phyloP scores from a whole-genome alignment of 2,329 filamentous ascomycete genomes.

The Phaeosphaeria sp. region DNA sequence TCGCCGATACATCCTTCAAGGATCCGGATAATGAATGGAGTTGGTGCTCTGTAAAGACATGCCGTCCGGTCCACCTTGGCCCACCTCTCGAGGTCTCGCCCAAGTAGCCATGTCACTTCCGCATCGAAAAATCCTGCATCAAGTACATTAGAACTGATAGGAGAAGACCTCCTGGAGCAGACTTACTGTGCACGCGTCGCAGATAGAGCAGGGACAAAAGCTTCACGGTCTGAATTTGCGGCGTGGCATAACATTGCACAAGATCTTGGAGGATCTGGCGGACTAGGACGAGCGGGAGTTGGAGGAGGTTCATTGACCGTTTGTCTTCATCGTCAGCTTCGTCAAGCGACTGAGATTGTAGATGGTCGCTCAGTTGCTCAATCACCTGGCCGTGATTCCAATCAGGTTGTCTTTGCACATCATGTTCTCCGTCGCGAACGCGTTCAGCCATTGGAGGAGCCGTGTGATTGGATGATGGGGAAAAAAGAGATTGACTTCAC shows the following conservation, averaged over 20 bases:
- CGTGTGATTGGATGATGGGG: too few relatives aligned
- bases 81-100: neutral
- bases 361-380: neutral
- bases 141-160: neutral
- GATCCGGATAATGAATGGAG: neutral
- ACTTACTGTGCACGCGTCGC: neutral
- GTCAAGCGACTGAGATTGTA: neutral
- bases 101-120: neutral
- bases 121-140: neutral
- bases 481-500: too few relatives aligned
- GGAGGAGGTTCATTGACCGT: neutral
- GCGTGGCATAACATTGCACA: neutral
- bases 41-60: neutral
- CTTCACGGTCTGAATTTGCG: neutral
- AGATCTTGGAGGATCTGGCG: conserved; percentile 5
- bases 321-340: neutral
- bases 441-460: neutral
- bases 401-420: neutral
- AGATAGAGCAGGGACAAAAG: neutral
- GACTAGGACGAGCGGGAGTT: conserved; percentile 7
- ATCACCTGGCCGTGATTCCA: neutral
- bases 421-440: neutral
- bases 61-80: neutral
- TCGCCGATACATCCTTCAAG: neutral
- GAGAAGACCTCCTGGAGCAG: too few relatives aligned